Conservation (phyloP, 1,284 basidiomycete genomes). For the Sporisorium exsertum region DNA sequence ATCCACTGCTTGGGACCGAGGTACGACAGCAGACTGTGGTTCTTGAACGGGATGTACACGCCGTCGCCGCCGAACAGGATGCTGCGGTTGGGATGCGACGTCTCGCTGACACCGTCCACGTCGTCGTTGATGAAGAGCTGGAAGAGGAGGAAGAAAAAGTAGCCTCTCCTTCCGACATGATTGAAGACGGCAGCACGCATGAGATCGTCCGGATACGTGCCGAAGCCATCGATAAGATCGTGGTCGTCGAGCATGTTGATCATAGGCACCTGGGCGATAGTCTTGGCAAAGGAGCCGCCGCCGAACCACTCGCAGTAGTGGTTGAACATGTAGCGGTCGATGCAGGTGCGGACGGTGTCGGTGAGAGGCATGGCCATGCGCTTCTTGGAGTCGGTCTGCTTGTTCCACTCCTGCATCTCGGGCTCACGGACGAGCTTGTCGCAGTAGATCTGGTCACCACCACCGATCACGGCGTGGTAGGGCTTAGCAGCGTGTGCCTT, state of each 20-base stretch:
- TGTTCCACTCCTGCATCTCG: conserved; percentile 81
- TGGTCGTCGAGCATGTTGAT: conserved; percentile 76
- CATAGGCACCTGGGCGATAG: conserved; percentile 88
- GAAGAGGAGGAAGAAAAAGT: conserved; percentile 68
- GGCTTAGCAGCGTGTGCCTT: conserved; percentile 81
- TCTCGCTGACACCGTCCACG: conserved; percentile 52
- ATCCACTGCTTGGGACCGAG: conserved; percentile 67
- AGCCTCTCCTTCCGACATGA: conserved; percentile 57
- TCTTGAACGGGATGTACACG: conserved; percentile 63
- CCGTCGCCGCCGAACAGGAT: conserved; percentile 62
- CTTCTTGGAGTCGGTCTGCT: conserved; percentile 75
- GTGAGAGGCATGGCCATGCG: conserved; percentile 78
- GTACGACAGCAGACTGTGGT: conserved; percentile 63
- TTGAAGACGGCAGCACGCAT: conserved; percentile 66
- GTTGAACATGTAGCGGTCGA: conserved; percentile 82
- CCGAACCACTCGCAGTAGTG: conserved; percentile 83
- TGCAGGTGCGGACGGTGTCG: conserved; percentile 79
- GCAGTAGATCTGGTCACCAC: conserved; percentile 71
- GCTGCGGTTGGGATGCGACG: conserved; percentile 46
- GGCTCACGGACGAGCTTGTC: conserved; percentile 62
- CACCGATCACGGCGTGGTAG: conserved; percentile 86
- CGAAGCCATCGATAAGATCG: conserved; percentile 88
- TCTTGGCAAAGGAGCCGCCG: conserved; percentile 88
- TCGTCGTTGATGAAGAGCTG: conserved; percentile 66
- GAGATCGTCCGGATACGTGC: conserved; percentile 74